A percentile compares a stretch with the other conserved stretches of the same genome.
These are phyloP conservation scores for Fusarium xyrophilum DNA, from an alignment of 2,329 filamentous ascomycete genomes.

Conservation along the genomic window DNA sequence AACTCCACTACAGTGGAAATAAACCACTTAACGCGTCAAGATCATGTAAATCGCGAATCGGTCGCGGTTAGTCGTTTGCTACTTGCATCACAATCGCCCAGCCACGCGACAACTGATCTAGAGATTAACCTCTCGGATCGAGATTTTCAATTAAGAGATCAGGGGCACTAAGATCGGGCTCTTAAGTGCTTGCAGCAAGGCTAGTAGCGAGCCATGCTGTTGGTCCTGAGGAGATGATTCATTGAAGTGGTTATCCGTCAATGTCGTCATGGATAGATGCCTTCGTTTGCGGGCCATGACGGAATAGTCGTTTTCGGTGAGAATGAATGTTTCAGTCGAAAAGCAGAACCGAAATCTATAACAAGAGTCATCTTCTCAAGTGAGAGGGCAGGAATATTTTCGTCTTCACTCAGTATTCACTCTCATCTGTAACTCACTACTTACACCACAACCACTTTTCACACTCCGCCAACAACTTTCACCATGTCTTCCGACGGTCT, in stretches of 20 bases:
- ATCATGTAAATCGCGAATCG: neutral
- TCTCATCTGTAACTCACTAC: neutral
- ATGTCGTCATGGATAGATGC: conserved; percentile 38
- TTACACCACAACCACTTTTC: neutral
- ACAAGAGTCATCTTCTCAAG: neutral
- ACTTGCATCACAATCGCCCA: conserved; percentile 20
- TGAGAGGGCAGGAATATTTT: rapidly evolving
- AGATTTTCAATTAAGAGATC: neutral
- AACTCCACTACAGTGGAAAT: neutral
- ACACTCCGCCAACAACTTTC: neutral
- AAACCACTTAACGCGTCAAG: neutral
- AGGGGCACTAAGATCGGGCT: conserved; percentile 10
- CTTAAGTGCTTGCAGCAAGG: conserved; percentile 16
- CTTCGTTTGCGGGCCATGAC: conserved; percentile 18
- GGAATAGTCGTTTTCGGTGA: neutral
- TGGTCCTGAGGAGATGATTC: conserved; percentile 31
- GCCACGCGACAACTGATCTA: conserved; percentile 17
- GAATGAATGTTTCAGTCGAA: neutral
- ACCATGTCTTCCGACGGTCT: conserved; percentile 29
- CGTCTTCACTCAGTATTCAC: neutral
- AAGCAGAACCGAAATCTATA: conserved; percentile 2
- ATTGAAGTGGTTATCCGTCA: conserved; percentile 15
- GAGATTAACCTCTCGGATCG: conserved; percentile 22
- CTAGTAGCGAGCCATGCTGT: neutral
- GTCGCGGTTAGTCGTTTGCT: conserved; percentile 1